phyloP scores from a whole-genome alignment of 495 filamentous ascomycete species.

The Podospora comata region DNA sequence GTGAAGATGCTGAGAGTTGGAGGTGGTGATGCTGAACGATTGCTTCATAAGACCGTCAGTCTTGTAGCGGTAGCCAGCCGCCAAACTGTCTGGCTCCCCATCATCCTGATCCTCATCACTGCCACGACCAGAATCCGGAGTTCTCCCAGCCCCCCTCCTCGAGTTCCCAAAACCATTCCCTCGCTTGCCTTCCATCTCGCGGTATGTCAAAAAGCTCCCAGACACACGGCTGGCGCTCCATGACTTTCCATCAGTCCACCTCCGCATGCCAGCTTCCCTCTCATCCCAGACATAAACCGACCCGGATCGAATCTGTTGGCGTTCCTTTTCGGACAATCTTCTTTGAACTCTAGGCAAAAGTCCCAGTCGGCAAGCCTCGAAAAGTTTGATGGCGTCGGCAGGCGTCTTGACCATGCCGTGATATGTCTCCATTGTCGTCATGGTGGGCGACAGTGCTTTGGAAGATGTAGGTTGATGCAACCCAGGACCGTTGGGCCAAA shows the following conservation, averaged over 20 bases:
- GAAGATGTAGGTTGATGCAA: neutral
- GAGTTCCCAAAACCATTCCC: slow-evolving; percentile 54
- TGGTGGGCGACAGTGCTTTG: neutral
- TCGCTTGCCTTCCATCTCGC: slow-evolving; percentile 98
- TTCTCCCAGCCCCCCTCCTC: slow-evolving; percentile 61
- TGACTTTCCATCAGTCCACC: slow-evolving; percentile 98
- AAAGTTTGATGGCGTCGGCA: slow-evolving; percentile 91
- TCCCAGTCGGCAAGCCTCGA: slow-evolving; percentile 91
- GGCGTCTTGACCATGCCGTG: slow-evolving; percentile 88
- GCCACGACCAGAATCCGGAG: slow-evolving; percentile 71
- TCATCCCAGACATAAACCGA: slow-evolving; percentile 99
- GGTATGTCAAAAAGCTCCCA: slow-evolving; percentile 94
- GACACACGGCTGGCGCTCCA: slow-evolving; percentile 98
- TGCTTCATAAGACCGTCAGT: slow-evolving; percentile 98
- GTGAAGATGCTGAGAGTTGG: slow-evolving; percentile 84
- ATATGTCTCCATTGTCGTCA: slow-evolving; percentile 84
- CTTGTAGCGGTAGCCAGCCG: slow-evolving; percentile 80
- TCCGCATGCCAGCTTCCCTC: slow-evolving; percentile 93
- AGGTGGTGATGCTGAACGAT: slow-evolving; percentile 97
- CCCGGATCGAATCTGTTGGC: slow-evolving; percentile 88
- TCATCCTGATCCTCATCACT: slow-evolving; percentile 81
- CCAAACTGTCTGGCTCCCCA: slow-evolving; percentile 72
- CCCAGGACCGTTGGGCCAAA: neutral
- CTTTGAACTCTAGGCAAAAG: slow-evolving; percentile 88
- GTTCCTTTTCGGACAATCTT: slow-evolving; percentile 92